These are phyloP conservation scores for Licmophora abbreviata DNA, from an alignment of 108 stramenopile species.

Conservation along the genomic window DNA sequence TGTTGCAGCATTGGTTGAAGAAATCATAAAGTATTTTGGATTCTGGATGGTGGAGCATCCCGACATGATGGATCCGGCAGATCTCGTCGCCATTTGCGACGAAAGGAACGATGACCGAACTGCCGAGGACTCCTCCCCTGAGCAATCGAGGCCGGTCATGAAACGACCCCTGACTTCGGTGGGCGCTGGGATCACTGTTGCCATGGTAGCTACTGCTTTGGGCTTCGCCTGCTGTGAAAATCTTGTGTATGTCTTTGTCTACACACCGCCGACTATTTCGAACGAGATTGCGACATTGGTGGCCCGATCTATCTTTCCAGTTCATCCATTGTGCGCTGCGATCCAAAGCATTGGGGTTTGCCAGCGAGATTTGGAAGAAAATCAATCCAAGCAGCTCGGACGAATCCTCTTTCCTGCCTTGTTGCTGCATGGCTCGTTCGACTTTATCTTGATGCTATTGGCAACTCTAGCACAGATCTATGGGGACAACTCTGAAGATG, in stretches of 20 bases:
- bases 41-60: constrained; percentile 45
- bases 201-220: constrained; percentile 75
- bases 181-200: constrained; percentile 60
- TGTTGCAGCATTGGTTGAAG: constrained; percentile 41
- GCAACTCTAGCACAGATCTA: constrained; percentile 13
- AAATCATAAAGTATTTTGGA: constrained; percentile 44
- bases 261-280: neutral
- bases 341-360: constrained; percentile 57
- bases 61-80: constrained; percentile 34
- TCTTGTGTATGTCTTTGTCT: constrained; percentile 26
- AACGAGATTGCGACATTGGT: constrained; percentile 35
- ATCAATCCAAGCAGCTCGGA: constrained; percentile 22
- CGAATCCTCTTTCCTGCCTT: constrained; percentile 32
- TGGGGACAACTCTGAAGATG: neutral
- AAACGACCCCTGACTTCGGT: neutral
- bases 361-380: constrained; percentile 39
- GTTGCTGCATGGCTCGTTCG: constrained; percentile 48
- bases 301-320: constrained; percentile 41
- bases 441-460: constrained; percentile 44
- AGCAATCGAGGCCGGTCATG: neutral
- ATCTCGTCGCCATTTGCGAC: constrained; percentile 8
- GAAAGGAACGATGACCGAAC: neutral
- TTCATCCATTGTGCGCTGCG: constrained; percentile 51
- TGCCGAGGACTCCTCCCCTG: neutral
- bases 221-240: constrained; percentile 86